These are phyloP conservation scores for Maudiozyma humilis DNA, from an alignment of 1,139 yeast species.

Conservation along the genomic window DNA sequence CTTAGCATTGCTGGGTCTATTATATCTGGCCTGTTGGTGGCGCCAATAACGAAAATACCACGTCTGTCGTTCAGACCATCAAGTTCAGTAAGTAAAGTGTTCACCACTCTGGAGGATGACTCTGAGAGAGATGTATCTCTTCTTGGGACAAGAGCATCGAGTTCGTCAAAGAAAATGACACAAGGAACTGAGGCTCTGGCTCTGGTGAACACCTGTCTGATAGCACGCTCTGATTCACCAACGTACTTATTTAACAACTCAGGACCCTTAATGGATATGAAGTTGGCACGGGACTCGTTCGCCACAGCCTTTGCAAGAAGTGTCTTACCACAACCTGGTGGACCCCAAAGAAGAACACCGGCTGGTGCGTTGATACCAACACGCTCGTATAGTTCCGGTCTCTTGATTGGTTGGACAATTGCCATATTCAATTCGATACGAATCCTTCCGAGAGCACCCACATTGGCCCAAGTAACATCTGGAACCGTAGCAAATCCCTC, in stretches of 20 bases:
- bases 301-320: constrained; percentile 95
- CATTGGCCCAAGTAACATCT: constrained; percentile 91
- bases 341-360: constrained; percentile 97
- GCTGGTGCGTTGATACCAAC: constrained; percentile 97
- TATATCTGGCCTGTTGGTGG: constrained; percentile 96
- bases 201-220: constrained; percentile 86
- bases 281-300: constrained; percentile 90
- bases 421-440: constrained; percentile 94
- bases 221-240: constrained; percentile 93
- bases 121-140: constrained; percentile 84
- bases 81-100: constrained; percentile 83
- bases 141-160: constrained; percentile 92
- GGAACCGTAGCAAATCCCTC: constrained; percentile 99
- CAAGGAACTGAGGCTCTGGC: constrained; percentile 95
- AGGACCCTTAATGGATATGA: constrained; percentile 92
- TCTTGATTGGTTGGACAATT: constrained; percentile 89
- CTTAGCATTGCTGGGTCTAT: constrained; percentile 97
- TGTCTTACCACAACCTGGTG: constrained; percentile 98
- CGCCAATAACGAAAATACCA: constrained; percentile 92
- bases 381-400: constrained; percentile 80
- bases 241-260: constrained; percentile 89
- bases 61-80: constrained; percentile 91
- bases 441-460: constrained; percentile 76
- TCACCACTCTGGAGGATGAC: constrained; percentile 88
- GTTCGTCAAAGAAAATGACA: constrained; percentile 89